These are phyloP conservation scores for Metschnikowia bowlesiae DNA, from an alignment of 805 yeast species.

Conservation along the genomic window DNA sequence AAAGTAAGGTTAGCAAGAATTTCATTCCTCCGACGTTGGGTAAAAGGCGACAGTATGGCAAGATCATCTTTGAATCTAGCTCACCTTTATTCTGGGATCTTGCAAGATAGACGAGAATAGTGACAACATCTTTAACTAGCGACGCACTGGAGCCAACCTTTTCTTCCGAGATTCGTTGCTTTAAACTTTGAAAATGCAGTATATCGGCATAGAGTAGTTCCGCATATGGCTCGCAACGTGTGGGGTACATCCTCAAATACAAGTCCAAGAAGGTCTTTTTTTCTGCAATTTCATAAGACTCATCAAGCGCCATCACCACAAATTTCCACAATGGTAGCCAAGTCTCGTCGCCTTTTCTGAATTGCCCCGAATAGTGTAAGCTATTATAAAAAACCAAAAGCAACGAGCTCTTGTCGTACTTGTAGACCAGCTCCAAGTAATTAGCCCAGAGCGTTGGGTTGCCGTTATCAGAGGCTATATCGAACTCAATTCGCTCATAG, in stretches of 20 bases:
- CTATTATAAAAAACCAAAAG: conserved; percentile 25
- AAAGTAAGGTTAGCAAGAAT: not conserved
- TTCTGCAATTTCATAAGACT: not conserved
- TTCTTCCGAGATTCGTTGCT: not conserved
- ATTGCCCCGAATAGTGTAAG: conserved; percentile 2
- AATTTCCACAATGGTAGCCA: conserved; percentile 11
- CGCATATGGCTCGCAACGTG: not conserved
- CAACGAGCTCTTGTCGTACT: conserved; percentile 10
- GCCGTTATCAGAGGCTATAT: conserved; percentile 15
- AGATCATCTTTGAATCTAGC: not conserved
- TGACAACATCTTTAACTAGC: not conserved
- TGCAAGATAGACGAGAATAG: not conserved
- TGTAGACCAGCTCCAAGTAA: conserved; percentile 28
- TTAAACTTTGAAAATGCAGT: not conserved
- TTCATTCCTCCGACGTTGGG: not conserved
- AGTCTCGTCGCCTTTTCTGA: conserved; percentile 1
- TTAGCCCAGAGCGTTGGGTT: conserved; percentile 24
- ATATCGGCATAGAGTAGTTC: not conserved
- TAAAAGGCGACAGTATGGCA: not conserved
- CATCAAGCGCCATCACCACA: not conserved
- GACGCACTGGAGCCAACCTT: not conserved
- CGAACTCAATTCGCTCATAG: conserved; percentile 35
- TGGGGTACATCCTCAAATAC: not conserved
- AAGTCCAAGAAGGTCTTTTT: not conserved
- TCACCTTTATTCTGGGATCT: not conserved